These are phyloP conservation scores for Coleophoma crateriformis DNA, from an alignment of 2,329 filamentous ascomycete genomes.

Conservation along the genomic window DNA sequence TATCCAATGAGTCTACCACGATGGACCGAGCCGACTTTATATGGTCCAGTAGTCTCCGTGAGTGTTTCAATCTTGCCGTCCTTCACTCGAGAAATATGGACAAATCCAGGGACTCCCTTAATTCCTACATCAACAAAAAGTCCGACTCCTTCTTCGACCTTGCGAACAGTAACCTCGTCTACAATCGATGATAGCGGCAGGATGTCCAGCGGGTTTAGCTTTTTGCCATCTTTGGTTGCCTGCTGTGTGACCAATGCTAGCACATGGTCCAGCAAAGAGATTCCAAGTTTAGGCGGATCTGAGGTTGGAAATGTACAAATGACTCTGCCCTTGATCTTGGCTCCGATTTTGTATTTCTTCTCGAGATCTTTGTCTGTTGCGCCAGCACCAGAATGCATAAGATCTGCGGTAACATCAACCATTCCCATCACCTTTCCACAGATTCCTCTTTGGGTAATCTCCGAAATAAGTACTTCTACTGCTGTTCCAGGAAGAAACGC, in stretches of 20 bases:
- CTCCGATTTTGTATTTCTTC: conserved; percentile 75
- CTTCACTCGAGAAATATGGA: conserved; percentile 88
- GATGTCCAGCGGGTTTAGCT: conserved; percentile 45
- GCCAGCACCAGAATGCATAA: conserved; percentile 79
- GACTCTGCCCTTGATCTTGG: conserved; percentile 79
- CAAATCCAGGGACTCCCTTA: conserved; percentile 71
- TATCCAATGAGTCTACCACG: conserved; percentile 80
- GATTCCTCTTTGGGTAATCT: conserved; percentile 69
- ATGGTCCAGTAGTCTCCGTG: conserved; percentile 70
- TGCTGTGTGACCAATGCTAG: conserved; percentile 47
- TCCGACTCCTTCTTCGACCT: conserved; percentile 75
- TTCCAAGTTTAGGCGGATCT: conserved; percentile 76
- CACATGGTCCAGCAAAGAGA: conserved; percentile 85
- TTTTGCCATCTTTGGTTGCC: conserved; percentile 37
- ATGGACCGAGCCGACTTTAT: conserved; percentile 73
- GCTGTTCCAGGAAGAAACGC: conserved; percentile 88
- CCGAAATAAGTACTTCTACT: conserved; percentile 77
- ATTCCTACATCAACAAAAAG: conserved; percentile 72
- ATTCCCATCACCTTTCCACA: conserved; percentile 88
- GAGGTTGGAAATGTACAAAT: conserved; percentile 81
- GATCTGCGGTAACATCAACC: conserved; percentile 83
- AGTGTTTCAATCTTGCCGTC: conserved; percentile 85
- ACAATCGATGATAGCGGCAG: conserved; percentile 71
- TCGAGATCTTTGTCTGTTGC: conserved; percentile 64
- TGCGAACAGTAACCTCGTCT: conserved; percentile 71